phyloP scores from a whole-genome alignment of 2,329 filamentous ascomycete species.

The Penicillium sp. region DNA sequence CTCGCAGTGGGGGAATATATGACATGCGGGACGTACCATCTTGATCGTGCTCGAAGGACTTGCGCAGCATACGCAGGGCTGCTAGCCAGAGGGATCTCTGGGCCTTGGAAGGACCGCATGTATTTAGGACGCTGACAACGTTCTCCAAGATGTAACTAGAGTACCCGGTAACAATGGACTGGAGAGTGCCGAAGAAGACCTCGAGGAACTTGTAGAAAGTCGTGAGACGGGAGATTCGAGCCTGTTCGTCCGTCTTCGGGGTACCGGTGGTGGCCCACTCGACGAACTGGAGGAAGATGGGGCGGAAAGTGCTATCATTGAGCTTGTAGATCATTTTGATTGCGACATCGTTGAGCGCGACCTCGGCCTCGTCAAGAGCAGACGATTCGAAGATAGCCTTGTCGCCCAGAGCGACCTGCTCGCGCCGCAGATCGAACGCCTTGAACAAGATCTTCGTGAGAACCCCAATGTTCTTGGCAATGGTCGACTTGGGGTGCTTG shows the following conservation, averaged over 20 bases:
- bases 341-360: slow-evolving; percentile 62
- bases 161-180: slow-evolving; percentile 90
- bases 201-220: slow-evolving; percentile 78
- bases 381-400: slow-evolving; percentile 43
- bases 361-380: slow-evolving; percentile 58
- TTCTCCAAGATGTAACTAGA: slow-evolving; percentile 78
- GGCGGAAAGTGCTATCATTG: slow-evolving; percentile 88
- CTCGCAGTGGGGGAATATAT: too few relatives aligned
- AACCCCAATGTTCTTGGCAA: slow-evolving; percentile 68
- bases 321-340: slow-evolving; percentile 95
- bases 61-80: slow-evolving; percentile 67
- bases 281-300: slow-evolving; percentile 80
- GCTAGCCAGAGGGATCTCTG: slow-evolving; percentile 63
- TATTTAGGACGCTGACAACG: slow-evolving; percentile 59
- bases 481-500: slow-evolving; percentile 69
- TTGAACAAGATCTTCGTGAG: slow-evolving; percentile 62
- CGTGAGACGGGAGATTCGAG: slow-evolving; percentile 61
- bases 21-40: slow-evolving; percentile 52
- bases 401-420: slow-evolving; percentile 32
- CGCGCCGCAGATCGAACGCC: slow-evolving; percentile 49
- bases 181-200: slow-evolving; percentile 77
- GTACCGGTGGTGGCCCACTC: slow-evolving; percentile 69
- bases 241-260: slow-evolving; percentile 58
- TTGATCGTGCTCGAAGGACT: slow-evolving; percentile 82
- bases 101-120: slow-evolving; percentile 38